Conservation (phyloP, 306 rosid species). For the Trichosanthes cucumerina region DNA sequence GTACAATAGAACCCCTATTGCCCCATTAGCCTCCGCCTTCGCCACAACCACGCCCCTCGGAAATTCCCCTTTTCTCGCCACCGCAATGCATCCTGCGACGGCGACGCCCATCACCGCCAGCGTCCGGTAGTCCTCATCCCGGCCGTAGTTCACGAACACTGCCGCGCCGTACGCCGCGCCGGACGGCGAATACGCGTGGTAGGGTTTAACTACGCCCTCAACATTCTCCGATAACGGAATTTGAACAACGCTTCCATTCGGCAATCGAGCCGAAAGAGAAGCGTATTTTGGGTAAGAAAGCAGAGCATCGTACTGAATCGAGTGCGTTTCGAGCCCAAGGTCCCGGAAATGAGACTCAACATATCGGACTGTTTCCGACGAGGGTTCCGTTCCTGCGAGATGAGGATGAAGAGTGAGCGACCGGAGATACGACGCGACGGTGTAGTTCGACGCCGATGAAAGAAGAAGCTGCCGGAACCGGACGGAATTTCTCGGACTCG, state of each 20-base stretch:
- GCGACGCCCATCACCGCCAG: conserved; percentile 36
- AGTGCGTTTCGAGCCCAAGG: conserved; percentile 39
- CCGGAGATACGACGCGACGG: conserved; percentile 65
- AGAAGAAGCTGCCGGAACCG: conserved; percentile 39
- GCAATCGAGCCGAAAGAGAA: conserved; percentile 42
- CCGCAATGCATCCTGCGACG: conserved; percentile 61
- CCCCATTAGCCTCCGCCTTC: conserved; percentile 66
- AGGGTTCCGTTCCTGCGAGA: conserved; percentile 78
- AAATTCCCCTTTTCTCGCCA: conserved; percentile 47
- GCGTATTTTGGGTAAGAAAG: conserved; percentile 70
- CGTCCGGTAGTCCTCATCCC: conserved; percentile 49
- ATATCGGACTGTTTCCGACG: conserved; percentile 24
- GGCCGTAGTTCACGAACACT: conserved; percentile 69
- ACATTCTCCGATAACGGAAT: conserved; percentile 27
- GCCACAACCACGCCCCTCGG: conserved; percentile 48
- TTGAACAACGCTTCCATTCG: conserved; percentile 24
- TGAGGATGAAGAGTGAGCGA: conserved; percentile 73
- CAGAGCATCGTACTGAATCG: conserved; percentile 33
- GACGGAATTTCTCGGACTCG: conserved; percentile 13
- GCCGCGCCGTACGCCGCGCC: conserved; percentile 43
- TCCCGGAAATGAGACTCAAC: conserved; percentile 40
- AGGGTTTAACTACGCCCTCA: conserved; percentile 39
- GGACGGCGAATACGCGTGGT: conserved; percentile 93
- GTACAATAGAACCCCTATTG: conserved; percentile 54
- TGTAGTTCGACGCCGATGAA: conserved; percentile 50